Evolutionary conservation across 768 basidiomycete species (phyloP).

Genomic region (Xerocomellus chrysenteron): DNA sequence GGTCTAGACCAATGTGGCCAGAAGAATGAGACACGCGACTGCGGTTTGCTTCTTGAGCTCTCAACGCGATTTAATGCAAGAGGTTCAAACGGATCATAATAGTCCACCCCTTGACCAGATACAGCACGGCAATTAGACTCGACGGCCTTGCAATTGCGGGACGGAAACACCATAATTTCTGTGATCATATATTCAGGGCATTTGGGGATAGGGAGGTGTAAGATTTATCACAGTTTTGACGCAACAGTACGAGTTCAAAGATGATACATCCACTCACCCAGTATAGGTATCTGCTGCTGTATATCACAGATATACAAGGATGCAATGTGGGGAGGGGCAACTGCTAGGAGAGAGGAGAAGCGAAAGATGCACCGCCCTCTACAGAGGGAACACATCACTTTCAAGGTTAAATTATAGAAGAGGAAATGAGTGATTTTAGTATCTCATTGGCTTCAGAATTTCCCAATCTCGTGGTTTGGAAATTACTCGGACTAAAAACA

Average conservation of each 20-base stretch:
- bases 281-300: too few species aligned
- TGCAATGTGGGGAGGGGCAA: too few species aligned
- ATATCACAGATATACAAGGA: too few species aligned
- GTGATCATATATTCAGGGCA: not conserved
- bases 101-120: not conserved
- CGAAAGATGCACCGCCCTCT: too few species aligned
- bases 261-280: too few species aligned
- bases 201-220: not conserved
- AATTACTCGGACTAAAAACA: too few species aligned
- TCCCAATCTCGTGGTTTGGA: too few species aligned
- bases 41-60: not conserved
- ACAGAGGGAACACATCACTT: too few species aligned
- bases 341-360: too few species aligned
- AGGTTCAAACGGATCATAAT: not conserved
- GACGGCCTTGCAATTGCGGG: not conserved
- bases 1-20: constrained; percentile 11
- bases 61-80: not conserved
- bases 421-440: too few species aligned
- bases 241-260: not conserved
- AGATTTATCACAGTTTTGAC: not conserved
- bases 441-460: too few species aligned
- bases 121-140: not conserved
- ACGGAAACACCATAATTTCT: not conserved
- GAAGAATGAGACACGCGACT: not conserved
- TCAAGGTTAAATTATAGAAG: too few species aligned